Base-by-base conservation (phyloP, 116 monocot species). In the Papilionanthe hybrid region DNA sequence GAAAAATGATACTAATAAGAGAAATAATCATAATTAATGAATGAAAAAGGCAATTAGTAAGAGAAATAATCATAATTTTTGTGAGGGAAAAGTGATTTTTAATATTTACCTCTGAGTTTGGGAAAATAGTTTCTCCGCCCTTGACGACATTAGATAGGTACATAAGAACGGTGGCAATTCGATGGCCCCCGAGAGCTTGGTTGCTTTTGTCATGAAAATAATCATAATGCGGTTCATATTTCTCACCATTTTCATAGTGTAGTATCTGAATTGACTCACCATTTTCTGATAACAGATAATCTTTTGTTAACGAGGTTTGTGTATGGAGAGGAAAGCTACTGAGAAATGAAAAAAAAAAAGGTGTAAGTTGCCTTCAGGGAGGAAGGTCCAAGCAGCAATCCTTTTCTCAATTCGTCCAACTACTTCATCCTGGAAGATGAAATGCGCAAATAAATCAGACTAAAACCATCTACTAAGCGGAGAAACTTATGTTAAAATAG, bases 51-150 rank as follows among this genome's bases (percentile, higher is more conserved):
- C 29, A 5, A 23, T 12, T 65, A 6, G 15, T 53, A 17, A 53
- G 17, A 18, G 75, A 37, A 53, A 75, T 9, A 71, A 49, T 41
- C 23, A 32, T 72, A 74, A 27, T 10, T 19, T 15, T 19, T 11
- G 15, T 48, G 17, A 5, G 25, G 65, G n/a, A 37, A 42, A 76
- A 77, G 7, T 43, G 9, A 23, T 12, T 65, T 45, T 56, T 65
- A 32, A 32, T 32, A 29, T n/a, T 66, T 83, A 93, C 94, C 92
- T 92, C 82, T 42, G 97, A 76, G 79, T 91, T 84, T 49, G 98
- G 98, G 69, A 98, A 98, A 68, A 94, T 75, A 5, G 98, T 98
- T 81, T 98, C 94, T 63, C 94, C 94, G 23, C 87, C 87, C 60
- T 87, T 89, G 78, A 63, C 48, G 53, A 87, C 82, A 72, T 81